phyloP scores from a whole-genome alignment of 208 protist species.

The Endotrypanum monterogeii region DNA sequence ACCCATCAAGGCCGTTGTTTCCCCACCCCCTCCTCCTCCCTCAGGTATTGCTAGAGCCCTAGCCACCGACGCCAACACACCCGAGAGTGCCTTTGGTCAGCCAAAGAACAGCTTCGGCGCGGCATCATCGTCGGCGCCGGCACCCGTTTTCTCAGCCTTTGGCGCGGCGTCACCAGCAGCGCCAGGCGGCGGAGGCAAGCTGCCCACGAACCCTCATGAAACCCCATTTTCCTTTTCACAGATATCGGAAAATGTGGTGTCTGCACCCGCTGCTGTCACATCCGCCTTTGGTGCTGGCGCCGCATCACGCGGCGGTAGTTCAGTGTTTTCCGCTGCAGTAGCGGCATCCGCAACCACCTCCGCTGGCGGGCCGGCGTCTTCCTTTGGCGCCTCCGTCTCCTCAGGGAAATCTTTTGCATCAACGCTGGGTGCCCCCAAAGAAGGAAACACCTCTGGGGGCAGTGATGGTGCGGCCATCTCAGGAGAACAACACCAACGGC shows the following conservation, averaged over 20 bases:
- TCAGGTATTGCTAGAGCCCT: not conserved
- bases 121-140: not conserved
- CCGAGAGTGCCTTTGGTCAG: constrained; percentile 2
- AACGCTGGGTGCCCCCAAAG: not conserved
- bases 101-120: not conserved
- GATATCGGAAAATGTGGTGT: not conserved
- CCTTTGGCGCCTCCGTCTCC: not conserved
- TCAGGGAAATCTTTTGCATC: not conserved
- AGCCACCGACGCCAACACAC: not conserved
- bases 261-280: not conserved
- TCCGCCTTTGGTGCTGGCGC: constrained; percentile 4
- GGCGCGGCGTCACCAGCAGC: not conserved
- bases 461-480: constrained; percentile 1
- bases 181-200: not conserved
- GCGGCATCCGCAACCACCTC: constrained; percentile 9
- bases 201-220: not conserved
- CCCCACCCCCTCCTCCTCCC: not conserved
- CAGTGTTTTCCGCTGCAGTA: not conserved
- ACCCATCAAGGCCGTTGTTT: not conserved
- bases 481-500: too few species aligned
- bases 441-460: not conserved
- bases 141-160: constrained; percentile 3
- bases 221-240: not conserved
- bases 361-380: not conserved
- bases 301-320: not conserved